These are phyloP conservation scores for Cantharellus anzutake DNA, from an alignment of 768 basidiomycete genomes.

Conservation along the genomic window DNA sequence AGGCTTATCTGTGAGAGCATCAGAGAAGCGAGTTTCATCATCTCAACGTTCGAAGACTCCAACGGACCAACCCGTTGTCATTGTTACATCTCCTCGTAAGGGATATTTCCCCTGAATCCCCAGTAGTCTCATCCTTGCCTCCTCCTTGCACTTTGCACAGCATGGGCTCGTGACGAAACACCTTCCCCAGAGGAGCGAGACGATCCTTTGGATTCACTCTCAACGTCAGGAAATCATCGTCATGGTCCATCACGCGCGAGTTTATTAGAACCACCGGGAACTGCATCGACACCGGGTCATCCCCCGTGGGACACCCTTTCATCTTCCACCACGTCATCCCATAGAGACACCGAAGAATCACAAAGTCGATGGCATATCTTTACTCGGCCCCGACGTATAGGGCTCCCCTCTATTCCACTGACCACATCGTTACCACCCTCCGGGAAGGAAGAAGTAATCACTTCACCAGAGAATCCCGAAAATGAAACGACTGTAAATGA, in stretches of 20 bases:
- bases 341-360: background rate
- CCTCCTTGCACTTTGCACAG: constrained; percentile 18
- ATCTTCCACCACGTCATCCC: no score
- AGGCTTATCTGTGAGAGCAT: no score
- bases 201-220: constrained; percentile 7
- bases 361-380: background rate
- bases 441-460: no score
- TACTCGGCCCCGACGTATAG: background rate
- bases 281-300: background rate
- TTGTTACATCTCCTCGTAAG: no score
- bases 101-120: no score
- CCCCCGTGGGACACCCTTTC: background rate
- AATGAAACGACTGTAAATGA: constrained; percentile 4
- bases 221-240: background rate
- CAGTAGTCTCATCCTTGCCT: no score
- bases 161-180: constrained; percentile 73
- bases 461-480: background rate
- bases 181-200: constrained; percentile 40
- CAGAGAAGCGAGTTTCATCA: no score
- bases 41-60: no score
- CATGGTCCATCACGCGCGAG: background rate
- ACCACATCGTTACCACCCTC: no score
- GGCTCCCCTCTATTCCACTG: no score
- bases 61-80: no score
- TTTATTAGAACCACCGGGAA: background rate